Percentiles rank a stretch among this genome's conserved stretches.
Evolutionary conservation across 1,139 yeast genomes (phyloP).

Genomic region (Sugiyamaella castrensis): DNA sequence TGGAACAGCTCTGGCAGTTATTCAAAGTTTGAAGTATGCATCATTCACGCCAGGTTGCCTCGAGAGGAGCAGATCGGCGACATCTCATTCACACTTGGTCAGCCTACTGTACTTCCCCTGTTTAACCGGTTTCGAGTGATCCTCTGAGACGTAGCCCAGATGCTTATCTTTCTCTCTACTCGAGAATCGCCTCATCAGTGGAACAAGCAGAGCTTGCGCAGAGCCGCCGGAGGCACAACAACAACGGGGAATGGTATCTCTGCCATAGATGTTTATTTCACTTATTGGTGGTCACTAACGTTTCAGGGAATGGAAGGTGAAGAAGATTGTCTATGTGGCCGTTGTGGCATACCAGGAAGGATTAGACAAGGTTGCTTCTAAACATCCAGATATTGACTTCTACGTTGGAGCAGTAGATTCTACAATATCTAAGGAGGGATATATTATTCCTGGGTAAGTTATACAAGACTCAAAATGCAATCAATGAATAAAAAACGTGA

Average conservation of each 20-base stretch:
- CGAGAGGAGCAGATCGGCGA: neutral
- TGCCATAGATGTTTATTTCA: too few species aligned
- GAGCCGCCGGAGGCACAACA: too few species aligned
- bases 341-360: slow-evolving; percentile 33
- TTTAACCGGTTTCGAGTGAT: too few species aligned
- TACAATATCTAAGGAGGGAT: slow-evolving; percentile 30
- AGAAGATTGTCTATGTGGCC: slow-evolving; percentile 33
- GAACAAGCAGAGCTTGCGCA: too few species aligned
- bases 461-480: too few species aligned
- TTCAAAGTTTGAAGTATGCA: slow-evolving; percentile 27
- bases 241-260: too few species aligned
- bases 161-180: too few species aligned
- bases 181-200: too few species aligned
- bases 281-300: too few species aligned
- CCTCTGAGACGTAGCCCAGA: too few species aligned
- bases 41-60: slow-evolving; percentile 13
- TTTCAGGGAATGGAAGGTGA: slow-evolving; percentile 36
- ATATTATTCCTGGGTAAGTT: slow-evolving; percentile 36
- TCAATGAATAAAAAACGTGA: neutral
- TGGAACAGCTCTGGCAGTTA: slow-evolving; percentile 38
- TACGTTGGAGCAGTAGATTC: slow-evolving; percentile 35
- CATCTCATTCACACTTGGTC: neutral
- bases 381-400: slow-evolving; percentile 32
- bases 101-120: too few species aligned
- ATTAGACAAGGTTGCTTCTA: slow-evolving; percentile 23